A percentile compares a stretch with the other conserved stretches of the same genome.
These are phyloP conservation scores for Pestalotiopsis sp. DNA, from an alignment of 2,329 filamentous ascomycete genomes.

Conservation along the genomic window DNA sequence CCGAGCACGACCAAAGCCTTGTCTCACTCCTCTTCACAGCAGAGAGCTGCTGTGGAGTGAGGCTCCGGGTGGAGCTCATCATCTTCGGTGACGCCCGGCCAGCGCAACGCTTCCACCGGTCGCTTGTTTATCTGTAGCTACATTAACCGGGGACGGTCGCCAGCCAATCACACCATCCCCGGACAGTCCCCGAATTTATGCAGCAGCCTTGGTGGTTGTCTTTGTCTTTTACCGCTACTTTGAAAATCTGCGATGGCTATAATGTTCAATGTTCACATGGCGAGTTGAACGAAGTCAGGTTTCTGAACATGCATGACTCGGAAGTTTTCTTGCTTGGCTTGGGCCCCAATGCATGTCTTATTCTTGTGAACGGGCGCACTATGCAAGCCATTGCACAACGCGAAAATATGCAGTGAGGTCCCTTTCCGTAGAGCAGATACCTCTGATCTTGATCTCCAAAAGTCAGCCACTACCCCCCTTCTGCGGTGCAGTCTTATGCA, in stretches of 20 bases:
- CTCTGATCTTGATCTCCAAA: too few relatives aligned
- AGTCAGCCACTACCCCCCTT: too few relatives aligned
- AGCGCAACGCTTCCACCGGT: not conserved
- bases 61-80: not conserved
- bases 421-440: not conserved
- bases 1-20: not conserved
- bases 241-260: too few relatives aligned
- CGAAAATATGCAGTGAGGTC: conserved; percentile 39
- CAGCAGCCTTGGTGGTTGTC: too few relatives aligned
- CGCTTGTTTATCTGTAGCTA: not conserved
- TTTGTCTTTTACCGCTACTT: too few relatives aligned
- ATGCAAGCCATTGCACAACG: not conserved
- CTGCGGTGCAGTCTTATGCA: too few relatives aligned
- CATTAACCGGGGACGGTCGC: too few relatives aligned
- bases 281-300: not conserved
- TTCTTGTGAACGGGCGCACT: not conserved
- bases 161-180: too few relatives aligned
- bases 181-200: too few relatives aligned
- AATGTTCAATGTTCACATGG: too few relatives aligned
- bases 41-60: not conserved
- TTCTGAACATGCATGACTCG: not conserved
- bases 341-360: not conserved
- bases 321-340: not conserved
- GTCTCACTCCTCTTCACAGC: too few relatives aligned
- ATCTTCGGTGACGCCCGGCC: not conserved